Evolutionary conservation across 2,329 filamentous ascomycete species (phyloP).

Genomic region (Ceratocystis lukuohia): DNA sequence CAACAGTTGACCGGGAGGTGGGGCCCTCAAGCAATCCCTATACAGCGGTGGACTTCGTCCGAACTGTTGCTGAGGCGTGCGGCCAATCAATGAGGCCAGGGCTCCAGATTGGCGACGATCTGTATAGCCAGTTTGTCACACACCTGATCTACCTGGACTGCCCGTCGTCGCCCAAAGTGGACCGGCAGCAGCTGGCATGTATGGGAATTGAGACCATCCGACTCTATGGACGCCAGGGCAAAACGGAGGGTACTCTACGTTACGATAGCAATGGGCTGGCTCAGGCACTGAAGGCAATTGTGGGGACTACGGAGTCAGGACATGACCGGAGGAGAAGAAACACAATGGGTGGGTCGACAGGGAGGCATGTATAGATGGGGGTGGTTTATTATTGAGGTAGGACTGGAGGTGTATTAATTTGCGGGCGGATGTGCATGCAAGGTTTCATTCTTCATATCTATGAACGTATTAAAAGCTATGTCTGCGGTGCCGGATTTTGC

Average conservation of each 20-base stretch:
- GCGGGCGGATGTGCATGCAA: not conserved
- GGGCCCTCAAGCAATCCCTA: conserved; percentile 54
- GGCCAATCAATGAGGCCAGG: conserved; percentile 47
- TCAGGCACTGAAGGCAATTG: conserved; percentile 62
- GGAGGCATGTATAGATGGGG: not conserved
- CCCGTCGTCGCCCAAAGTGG: conserved; percentile 53
- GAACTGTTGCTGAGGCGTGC: conserved; percentile 62
- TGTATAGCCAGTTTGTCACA: conserved; percentile 57
- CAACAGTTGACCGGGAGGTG: conserved; percentile 73
- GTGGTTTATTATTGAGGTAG: not conserved
- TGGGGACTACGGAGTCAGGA: conserved; percentile 42
- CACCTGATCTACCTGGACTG: conserved; percentile 73
- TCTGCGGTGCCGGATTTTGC: too few species aligned
- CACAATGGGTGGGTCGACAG: conserved; percentile 27
- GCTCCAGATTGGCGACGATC: conserved; percentile 30
- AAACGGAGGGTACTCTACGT: conserved; percentile 32
- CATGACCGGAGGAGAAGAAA: conserved; percentile 33
- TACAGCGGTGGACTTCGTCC: conserved; percentile 67
- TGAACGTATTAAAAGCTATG: too few species aligned
- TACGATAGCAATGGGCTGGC: conserved; percentile 67
- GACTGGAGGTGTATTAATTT: not conserved
- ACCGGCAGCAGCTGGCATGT: conserved; percentile 46
- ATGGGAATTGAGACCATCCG: conserved; percentile 66
- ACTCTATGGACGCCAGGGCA: conserved; percentile 54
- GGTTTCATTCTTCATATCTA: not conserved